phyloP scores from a whole-genome alignment of 208 protist species.

The Acanthamoeba culbertsoni region DNA sequence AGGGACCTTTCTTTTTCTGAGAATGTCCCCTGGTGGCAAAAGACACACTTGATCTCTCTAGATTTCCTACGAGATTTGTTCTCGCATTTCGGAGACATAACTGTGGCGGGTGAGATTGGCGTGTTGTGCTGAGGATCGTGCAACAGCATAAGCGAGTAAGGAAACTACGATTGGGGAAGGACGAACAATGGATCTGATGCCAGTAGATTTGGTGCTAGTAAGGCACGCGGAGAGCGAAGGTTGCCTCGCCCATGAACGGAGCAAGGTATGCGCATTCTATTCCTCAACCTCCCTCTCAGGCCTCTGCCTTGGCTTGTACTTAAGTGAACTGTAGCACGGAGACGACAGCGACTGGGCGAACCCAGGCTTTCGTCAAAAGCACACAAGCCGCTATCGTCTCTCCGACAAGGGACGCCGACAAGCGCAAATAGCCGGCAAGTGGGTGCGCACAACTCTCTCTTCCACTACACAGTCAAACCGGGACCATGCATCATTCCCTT shows the following conservation, averaged over 20 bases:
- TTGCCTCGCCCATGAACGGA: slow-evolving; percentile 55
- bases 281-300: neutral
- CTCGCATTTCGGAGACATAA: neutral
- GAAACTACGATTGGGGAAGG: neutral
- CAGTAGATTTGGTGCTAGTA: slow-evolving; percentile 58
- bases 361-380: neutral
- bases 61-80: neutral
- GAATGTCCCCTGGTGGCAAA: neutral
- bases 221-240: slow-evolving; percentile 61
- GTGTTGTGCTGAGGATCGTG: neutral
- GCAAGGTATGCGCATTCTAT: neutral
- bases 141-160: neutral
- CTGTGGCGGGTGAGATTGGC: neutral
- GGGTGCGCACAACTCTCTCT: neutral
- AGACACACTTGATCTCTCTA: neutral
- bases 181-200: neutral
- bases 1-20: neutral
- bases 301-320: neutral
- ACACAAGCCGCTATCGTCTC: slow-evolving; percentile 36
- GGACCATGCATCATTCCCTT: neutral
- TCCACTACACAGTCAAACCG: neutral
- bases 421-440: slow-evolving; percentile 34
- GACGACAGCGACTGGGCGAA: neutral
- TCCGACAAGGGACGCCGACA: slow-evolving; percentile 45
- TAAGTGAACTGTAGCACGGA: neutral